These are phyloP conservation scores for Eremothecium cymbalariae DNA, from an alignment of 1,139 yeast genomes.

Conservation along the genomic window DNA sequence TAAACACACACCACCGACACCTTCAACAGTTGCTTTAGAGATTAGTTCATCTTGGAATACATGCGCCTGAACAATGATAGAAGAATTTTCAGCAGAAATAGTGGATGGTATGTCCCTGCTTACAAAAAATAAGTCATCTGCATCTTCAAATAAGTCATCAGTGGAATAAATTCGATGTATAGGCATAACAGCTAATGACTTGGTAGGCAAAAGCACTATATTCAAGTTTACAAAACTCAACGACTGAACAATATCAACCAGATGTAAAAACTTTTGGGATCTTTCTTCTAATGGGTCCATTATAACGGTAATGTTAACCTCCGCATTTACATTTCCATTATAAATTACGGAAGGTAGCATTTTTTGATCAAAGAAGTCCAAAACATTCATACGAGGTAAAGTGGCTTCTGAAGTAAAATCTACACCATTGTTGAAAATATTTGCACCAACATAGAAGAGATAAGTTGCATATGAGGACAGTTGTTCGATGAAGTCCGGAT, in stretches of 20 bases:
- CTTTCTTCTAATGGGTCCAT: conserved; percentile 66
- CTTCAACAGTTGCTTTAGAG: conserved; percentile 22
- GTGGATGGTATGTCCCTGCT: conserved; percentile 52
- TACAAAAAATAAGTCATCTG: conserved; percentile 36
- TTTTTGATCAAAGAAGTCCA: conserved; percentile 31
- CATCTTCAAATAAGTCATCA: conserved; percentile 3
- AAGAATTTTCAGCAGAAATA: conserved; percentile 10
- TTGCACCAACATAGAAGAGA: conserved; percentile 37
- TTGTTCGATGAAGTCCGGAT: conserved; percentile 33
- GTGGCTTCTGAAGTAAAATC: conserved; percentile 25
- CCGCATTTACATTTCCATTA: conserved; percentile 22
- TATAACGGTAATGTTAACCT: conserved; percentile 48
- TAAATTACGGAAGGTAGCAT: conserved; percentile 24
- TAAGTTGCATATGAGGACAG: conserved; percentile 37
- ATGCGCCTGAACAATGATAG: conserved; percentile 57
- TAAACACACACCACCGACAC: conserved; percentile 22
- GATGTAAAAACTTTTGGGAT: conserved; percentile 54
- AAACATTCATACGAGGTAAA: conserved; percentile 36
- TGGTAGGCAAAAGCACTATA: conserved; percentile 53
- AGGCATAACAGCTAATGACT: conserved; percentile 36
- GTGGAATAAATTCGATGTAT: conserved; percentile 48
- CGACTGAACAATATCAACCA: conserved; percentile 39
- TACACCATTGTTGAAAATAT: conserved; percentile 36
- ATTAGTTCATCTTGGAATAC: conserved; percentile 33
- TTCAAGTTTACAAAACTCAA: conserved; percentile 43